Percentiles rank a stretch among this genome's conserved stretches.
Evolutionary conservation across 164 flowering plant species (phyloP).

Genomic region (grape (Vitis vinifera)): ASM3070453v1 NC_081810.1:5936501-5937000

Average conservation of each 20-base stretch:
- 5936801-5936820: neutral
- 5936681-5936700: constrained; percentile 22
- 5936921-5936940: too few species aligned
- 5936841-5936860: constrained; percentile 1
- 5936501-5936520: constrained; percentile 1
- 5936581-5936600: constrained; percentile 12
- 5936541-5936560: constrained; percentile 15
- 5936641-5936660: constrained; percentile 29
- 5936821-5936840: neutral
- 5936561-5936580: constrained; percentile 12
- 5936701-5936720: neutral
- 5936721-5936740: neutral
- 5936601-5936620: constrained; percentile 19
- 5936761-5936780: neutral
- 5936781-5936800: neutral
- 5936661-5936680: constrained; percentile 31
- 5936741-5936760: neutral
- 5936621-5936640: constrained; percentile 16
- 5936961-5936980: too few species aligned
- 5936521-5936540: constrained; percentile 5
- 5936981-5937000: too few species aligned
- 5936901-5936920: neutral
- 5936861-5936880: neutral
- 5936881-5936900: too few species aligned
- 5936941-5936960: too few species aligned